Evolutionary conservation across 106 monocot genomes (phyloP).

Genomic region (Narthecium ossifragum): DNA sequence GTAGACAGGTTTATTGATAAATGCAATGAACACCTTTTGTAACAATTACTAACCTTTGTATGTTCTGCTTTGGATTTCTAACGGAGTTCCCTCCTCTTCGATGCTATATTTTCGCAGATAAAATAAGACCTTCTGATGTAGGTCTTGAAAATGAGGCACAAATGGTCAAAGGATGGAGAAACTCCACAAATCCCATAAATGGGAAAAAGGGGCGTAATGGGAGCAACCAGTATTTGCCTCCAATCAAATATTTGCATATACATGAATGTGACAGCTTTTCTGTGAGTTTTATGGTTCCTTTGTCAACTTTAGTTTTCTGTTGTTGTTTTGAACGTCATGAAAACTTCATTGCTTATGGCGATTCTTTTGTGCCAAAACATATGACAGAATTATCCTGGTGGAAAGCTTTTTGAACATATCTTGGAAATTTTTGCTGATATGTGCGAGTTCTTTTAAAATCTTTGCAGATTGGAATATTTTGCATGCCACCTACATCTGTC

Average conservation of each 20-base stretch:
- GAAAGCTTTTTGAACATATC: no score
- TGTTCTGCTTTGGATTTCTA: no score
- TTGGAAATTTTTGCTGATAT: not conserved
- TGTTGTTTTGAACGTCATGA: no score
- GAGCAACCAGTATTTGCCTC: slow-evolving; percentile 32
- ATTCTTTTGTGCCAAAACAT: not conserved
- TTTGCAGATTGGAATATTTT: slow-evolving; percentile 87
- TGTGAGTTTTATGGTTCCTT: slow-evolving; percentile 28
- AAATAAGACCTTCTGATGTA: slow-evolving; percentile 45
- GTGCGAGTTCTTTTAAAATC: not conserved
- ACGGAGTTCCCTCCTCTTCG: no score
- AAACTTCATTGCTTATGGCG: no score
- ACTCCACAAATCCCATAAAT: slow-evolving; percentile 24
- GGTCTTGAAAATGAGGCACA: slow-evolving; percentile 57
- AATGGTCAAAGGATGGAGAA: slow-evolving; percentile 41
- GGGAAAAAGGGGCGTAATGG: slow-evolving; percentile 38
- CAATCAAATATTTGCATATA: slow-evolving; percentile 63
- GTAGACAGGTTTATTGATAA: no score
- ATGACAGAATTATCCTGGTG: no score
- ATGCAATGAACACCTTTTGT: no score
- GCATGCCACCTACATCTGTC: slow-evolving; percentile 70
- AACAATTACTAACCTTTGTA: no score
- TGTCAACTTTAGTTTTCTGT: not conserved
- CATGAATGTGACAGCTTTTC: slow-evolving; percentile 72
- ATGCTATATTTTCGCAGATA: slow-evolving; percentile 23